These are phyloP conservation scores for Priceomyces fermenticarens DNA, from an alignment of 805 yeast genomes.

Conservation along the genomic window DNA sequence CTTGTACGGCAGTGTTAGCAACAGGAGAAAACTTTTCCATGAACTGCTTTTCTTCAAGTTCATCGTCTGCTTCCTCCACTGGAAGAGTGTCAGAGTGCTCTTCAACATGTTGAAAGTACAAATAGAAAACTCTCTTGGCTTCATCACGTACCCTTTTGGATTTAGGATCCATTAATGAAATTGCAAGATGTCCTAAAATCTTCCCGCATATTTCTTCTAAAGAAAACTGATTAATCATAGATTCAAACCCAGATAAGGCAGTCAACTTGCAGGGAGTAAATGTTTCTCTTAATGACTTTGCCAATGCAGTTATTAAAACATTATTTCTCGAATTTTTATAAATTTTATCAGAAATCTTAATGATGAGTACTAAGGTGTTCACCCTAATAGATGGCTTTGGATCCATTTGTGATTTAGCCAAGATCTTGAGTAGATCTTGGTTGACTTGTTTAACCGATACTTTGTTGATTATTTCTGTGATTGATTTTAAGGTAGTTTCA, in stretches of 20 bases:
- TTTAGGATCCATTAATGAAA: conserved; percentile 70
- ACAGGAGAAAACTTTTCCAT: conserved; percentile 24
- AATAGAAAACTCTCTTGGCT: conserved; percentile 66
- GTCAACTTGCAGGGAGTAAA: conserved; percentile 71
- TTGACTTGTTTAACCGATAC: conserved; percentile 78
- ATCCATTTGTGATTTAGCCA: conserved; percentile 83
- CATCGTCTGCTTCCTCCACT: conserved; percentile 34
- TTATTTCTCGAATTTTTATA: conserved; percentile 57
- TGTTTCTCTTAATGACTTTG: conserved; percentile 78
- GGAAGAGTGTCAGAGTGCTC: conserved; percentile 34
- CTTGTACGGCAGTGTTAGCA: conserved; percentile 2
- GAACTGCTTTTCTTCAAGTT: conserved; percentile 37
- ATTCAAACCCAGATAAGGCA: conserved; percentile 71
- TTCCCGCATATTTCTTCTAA: conserved; percentile 77
- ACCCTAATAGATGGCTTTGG: conserved; percentile 73
- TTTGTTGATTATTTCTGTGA: conserved; percentile 58
- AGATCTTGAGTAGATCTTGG: conserved; percentile 73
- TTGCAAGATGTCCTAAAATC: conserved; percentile 80
- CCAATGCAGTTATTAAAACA: conserved; percentile 83
- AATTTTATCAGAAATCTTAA: conserved; percentile 60
- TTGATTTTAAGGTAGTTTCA: conserved; percentile 71
- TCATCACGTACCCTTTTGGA: conserved; percentile 66
- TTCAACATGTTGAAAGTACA: conserved; percentile 45
- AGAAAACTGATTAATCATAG: conserved; percentile 61
- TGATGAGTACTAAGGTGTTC: conserved; percentile 67